Evolutionary conservation across 2,329 filamentous ascomycete species (phyloP), one percentile per base, ranked within the genome.

Genomic region (Fusarium concolor): DNA sequence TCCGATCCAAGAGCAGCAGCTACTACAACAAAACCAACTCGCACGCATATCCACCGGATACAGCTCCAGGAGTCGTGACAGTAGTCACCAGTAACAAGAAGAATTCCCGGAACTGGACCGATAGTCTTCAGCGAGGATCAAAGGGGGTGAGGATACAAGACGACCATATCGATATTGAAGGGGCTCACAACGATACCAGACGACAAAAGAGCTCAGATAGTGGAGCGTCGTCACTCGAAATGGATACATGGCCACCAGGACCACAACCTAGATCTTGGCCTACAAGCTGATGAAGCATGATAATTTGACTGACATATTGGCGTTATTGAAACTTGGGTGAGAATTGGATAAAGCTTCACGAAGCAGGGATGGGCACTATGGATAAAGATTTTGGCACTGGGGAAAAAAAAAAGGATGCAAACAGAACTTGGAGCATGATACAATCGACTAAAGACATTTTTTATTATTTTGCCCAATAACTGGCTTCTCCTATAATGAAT

Each of bases 141-240:
- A 74, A 69, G 35, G 71, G 71, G 4, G 53, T 74, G 11, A 71
- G 69, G 35, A 67, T 74, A 20, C 38, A 65, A 12, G 71, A 74
- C n/a, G 70, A 74, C 10, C 65, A 73, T 17, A 65, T 71, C 33
- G 71, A 74, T 26, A 28, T 71, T 5, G 71, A 74, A 33, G 28
- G 39, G 7, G 66, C 63, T 2, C 71, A 62, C 17, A 56, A 55
- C 14, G 56, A 64, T 15, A 20, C 56, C 15, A 57, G 56, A 38
- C 63, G 45, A 15, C 62, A 70, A 17, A 73, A 72, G 53, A 61
- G 66, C 38, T 50, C 51, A 15, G 55, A 69, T 15, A 71, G 68
- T 10, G 63, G 56, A 18, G 44, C 42, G 14, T 73, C 71, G 9
- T 69, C 66, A 15, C 53, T 74, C 18, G 71, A 74, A 54, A 65